Evolutionary conservation across 129 eudicot species (phyloP).

Genomic region (Scalesia atractyloides): DNA sequence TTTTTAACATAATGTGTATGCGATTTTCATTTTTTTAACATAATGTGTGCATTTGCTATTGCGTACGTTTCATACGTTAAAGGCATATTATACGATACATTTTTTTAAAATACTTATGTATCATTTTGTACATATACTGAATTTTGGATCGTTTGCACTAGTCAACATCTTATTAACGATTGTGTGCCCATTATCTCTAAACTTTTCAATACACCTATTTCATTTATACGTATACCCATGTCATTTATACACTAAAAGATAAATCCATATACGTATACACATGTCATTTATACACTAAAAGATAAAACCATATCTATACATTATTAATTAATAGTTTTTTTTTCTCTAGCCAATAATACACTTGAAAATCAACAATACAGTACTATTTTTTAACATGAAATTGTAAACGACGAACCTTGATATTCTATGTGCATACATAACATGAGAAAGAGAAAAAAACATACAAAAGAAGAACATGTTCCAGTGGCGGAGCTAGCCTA

Average conservation of each 20-base stretch:
- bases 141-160: background rate
- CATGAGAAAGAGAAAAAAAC: too few relatives aligned
- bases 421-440: too few relatives aligned
- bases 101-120: too few relatives aligned
- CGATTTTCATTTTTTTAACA: too few relatives aligned
- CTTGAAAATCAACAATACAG: background rate
- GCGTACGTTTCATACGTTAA: too few relatives aligned
- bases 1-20: too few relatives aligned
- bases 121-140: background rate
- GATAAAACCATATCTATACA: background rate
- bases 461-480: too few relatives aligned
- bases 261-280: background rate
- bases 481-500: too few relatives aligned
- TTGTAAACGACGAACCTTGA: too few relatives aligned
- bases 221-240: background rate
- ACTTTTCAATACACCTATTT: background rate
- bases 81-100: too few relatives aligned
- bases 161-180: slow-evolving; percentile 6
- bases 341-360: background rate
- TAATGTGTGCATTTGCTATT: too few relatives aligned
- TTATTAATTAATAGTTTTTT: background rate
- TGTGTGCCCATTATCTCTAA: background rate
- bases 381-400: background rate
- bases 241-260: background rate
- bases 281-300: background rate